Evolutionary conservation across 2,329 filamentous ascomycete species (phyloP).

Genomic region (Beauveria scarabaeidicola): DNA sequence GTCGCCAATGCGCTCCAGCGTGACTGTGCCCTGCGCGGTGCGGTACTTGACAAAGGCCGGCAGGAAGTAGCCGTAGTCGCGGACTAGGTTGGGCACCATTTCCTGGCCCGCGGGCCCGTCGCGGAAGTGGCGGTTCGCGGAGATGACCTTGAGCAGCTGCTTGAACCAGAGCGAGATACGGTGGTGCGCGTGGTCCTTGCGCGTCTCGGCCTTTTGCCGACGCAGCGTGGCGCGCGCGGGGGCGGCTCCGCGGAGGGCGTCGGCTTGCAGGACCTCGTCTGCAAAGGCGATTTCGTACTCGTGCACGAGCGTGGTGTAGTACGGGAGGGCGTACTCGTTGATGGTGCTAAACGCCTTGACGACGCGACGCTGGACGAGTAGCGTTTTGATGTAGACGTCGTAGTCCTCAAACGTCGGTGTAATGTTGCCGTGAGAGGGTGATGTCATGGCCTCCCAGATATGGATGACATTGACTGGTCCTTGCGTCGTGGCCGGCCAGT

Average conservation of each 20-base stretch:
- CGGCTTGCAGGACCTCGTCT: constrained; percentile 26
- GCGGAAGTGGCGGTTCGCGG: constrained; percentile 17
- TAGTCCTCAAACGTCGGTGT: constrained; percentile 50
- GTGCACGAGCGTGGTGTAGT: constrained; percentile 21
- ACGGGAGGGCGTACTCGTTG: constrained; percentile 31
- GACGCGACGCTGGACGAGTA: constrained; percentile 24
- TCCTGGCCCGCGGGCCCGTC: constrained; percentile 15
- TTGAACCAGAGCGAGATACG: constrained; percentile 22
- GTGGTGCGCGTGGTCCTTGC: constrained; percentile 25
- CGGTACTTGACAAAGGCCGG: constrained; percentile 23
- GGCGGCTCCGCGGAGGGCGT: constrained; percentile 10
- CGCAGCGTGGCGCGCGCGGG: constrained; percentile 14
- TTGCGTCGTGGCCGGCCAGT: constrained; percentile 25
- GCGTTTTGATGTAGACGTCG: constrained; percentile 32
- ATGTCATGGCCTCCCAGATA: constrained; percentile 53
- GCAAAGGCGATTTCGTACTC: constrained; percentile 21
- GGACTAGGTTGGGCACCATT: constrained; percentile 24
- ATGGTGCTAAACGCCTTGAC: constrained; percentile 29
- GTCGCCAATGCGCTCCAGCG: constrained; percentile 19
- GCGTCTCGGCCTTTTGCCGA: constrained; percentile 22
- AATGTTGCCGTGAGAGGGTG: constrained; percentile 43
- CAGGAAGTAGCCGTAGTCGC: constrained; percentile 28
- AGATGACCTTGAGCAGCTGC: constrained; percentile 20
- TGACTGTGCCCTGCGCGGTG: constrained; percentile 21
- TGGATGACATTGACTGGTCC: constrained; percentile 34